These are phyloP conservation scores for Cydonia oblonga DNA, from an alignment of 331 rosid genomes.

Conservation along the genomic window DNA sequence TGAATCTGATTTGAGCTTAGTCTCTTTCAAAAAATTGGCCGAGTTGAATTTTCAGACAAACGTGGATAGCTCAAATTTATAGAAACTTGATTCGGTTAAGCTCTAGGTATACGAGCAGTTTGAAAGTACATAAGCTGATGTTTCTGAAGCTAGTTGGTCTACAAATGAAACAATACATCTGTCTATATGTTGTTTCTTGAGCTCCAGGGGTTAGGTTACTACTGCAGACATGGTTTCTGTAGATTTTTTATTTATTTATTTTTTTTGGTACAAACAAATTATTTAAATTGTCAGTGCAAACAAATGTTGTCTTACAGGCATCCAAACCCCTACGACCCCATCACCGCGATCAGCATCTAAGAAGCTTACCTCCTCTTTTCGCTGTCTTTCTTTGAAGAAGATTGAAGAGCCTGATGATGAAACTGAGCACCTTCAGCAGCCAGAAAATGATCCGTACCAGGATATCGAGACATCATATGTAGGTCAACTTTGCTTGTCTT, in stretches of 20 bases:
- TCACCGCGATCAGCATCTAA: slow-evolving; percentile 78
- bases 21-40: background rate
- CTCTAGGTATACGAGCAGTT: background rate
- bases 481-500: slow-evolving; percentile 81
- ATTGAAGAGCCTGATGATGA: slow-evolving; percentile 67
- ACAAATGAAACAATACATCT: background rate
- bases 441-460: slow-evolving; percentile 37
- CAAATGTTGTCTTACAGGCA: slow-evolving; percentile 29
- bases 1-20: background rate
- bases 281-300: background rate
- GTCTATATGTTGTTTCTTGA: background rate
- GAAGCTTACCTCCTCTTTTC: slow-evolving; percentile 71
- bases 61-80: background rate
- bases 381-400: slow-evolving; percentile 87
- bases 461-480: slow-evolving; percentile 81
- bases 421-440: slow-evolving; percentile 64
- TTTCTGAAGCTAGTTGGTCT: background rate
- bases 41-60: background rate
- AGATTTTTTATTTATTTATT: background rate
- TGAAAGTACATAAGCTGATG: background rate
- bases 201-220: background rate
- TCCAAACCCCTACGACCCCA: slow-evolving; percentile 37
- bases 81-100: background rate
- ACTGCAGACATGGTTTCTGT: background rate
- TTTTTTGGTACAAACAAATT: background rate